Base-by-base conservation (phyloP, 2,329 filamentous ascomycete genomes). In the Aspergillus flavus region DNA sequence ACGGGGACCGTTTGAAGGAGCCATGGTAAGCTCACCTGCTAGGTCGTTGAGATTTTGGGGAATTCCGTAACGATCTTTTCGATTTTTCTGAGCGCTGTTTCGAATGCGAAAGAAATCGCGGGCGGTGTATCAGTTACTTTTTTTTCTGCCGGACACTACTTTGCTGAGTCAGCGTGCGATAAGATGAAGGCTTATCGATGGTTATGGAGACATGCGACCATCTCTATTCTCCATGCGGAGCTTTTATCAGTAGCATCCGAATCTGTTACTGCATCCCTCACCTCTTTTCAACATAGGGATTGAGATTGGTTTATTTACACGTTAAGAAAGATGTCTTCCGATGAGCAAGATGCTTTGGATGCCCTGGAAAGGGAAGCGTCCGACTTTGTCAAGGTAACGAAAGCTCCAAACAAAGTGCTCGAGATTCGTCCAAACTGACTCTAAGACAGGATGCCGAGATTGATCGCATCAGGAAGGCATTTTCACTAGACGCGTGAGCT, bases 381-480 rank as follows among this genome's bases (percentile, higher is more conserved):
- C 72, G 94, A 97, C 76, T 96, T 94, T 74, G 90, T 91, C 75
- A 98, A 97, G 85, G 93, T 58, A 60, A 39, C 21, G 45, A 54
- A 41, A 46, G 48, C 48, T 34, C 48, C 21, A 32, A 52, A 19
- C 10, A 11, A 52, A 34, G 48, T 12, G 26, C 14, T 52, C 28
- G 19, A 12, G 21, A n/a, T 32, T 52, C 16, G 6, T 14, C 55
- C 50, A 46, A 46, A 61, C 69, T 74, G 53, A 72, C 66, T 61
- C 53, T 58, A 66, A 56, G 26, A 4, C 68, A 96, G 91, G 95
- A 98, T 85, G 90, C 91, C 64, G 94, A 98, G 77, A 98, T 98
- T 72, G 92, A 96, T 75, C 91, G 94, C 72, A 99, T 99, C 70
- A 85, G 96, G 69, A 91, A 91, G 73, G 92, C 94, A 55, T 99